These are phyloP conservation scores for Isabelozyma rhagii DNA, from an alignment of 805 yeast genomes.

Conservation along the genomic window DNA sequence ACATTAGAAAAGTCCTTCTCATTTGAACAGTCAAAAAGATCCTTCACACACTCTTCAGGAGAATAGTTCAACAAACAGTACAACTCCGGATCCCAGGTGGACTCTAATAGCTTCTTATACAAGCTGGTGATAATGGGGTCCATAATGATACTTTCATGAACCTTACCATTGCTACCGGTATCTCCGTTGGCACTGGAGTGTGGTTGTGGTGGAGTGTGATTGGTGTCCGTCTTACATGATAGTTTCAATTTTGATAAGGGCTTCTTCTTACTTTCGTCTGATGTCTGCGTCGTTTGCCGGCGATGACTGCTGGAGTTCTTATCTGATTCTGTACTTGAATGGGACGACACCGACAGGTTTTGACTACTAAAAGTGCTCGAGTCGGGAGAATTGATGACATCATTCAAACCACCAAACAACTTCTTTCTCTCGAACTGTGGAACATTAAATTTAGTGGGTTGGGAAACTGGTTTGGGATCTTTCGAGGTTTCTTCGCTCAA, in stretches of 20 bases:
- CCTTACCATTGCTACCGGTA: background rate
- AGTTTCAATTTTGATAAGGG: background rate
- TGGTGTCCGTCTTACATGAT: background rate
- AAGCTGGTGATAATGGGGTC: conserved; percentile 51
- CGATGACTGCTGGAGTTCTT: background rate
- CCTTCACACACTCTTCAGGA: conserved; percentile 71
- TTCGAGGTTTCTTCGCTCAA: background rate
- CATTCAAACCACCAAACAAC: conserved; percentile 51
- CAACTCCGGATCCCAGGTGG: conserved; percentile 58
- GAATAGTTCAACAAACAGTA: conserved; percentile 47
- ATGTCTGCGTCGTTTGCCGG: background rate
- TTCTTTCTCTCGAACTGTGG: conserved; percentile 41
- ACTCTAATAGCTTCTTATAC: conserved; percentile 53
- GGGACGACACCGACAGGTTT: background rate
- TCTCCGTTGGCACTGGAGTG: background rate
- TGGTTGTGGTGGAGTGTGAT: background rate
- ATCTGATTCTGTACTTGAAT: background rate
- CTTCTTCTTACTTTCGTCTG: background rate
- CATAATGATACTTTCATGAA: conserved; percentile 20
- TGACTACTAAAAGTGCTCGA: background rate
- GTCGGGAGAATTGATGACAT: conserved; percentile 20
- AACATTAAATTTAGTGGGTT: conserved; percentile 38
- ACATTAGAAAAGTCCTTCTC: conserved; percentile 25
- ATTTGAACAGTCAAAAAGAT: conserved; percentile 68
- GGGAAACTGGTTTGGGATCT: background rate